Evolutionary conservation across 768 basidiomycete genomes (phyloP).

Genomic region (Lactifluus subvellereus): DNA sequence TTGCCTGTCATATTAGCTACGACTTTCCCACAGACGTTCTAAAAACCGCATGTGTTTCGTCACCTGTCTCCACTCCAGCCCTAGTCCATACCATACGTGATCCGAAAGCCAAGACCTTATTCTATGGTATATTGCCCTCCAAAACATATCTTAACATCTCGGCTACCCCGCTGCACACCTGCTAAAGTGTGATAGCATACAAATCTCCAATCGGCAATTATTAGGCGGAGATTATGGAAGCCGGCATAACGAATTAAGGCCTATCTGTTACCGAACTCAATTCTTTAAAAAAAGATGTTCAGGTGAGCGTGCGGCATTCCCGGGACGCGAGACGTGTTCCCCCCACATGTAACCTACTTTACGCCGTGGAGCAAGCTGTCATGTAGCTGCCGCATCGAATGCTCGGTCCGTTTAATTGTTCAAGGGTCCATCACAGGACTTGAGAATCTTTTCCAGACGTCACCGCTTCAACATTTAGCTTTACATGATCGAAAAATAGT

Average conservation of each 20-base stretch:
- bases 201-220: constrained; percentile 4
- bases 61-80: too few species aligned
- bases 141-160: too few species aligned
- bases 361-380: not conserved
- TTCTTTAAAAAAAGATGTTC: not conserved
- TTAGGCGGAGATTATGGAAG: constrained; percentile 10
- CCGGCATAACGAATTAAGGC: not conserved
- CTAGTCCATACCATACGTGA: too few species aligned
- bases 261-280: not conserved
- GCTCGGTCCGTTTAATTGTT: not conserved
- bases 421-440: not conserved
- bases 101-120: too few species aligned
- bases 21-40: too few species aligned
- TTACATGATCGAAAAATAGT: not conserved
- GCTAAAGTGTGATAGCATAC: not conserved
- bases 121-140: too few species aligned
- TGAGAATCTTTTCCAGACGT: constrained; percentile 7
- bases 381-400: not conserved
- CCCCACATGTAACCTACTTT: not conserved
- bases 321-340: not conserved
- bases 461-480: not conserved
- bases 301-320: not conserved
- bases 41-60: too few species aligned
- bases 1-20: too few species aligned
- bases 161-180: too few species aligned